Evolutionary conservation across 345 rosid species (phyloP), one percentile per base, ranked within the genome.

Genomic region (Chamaenerion angustifolium): DNA sequence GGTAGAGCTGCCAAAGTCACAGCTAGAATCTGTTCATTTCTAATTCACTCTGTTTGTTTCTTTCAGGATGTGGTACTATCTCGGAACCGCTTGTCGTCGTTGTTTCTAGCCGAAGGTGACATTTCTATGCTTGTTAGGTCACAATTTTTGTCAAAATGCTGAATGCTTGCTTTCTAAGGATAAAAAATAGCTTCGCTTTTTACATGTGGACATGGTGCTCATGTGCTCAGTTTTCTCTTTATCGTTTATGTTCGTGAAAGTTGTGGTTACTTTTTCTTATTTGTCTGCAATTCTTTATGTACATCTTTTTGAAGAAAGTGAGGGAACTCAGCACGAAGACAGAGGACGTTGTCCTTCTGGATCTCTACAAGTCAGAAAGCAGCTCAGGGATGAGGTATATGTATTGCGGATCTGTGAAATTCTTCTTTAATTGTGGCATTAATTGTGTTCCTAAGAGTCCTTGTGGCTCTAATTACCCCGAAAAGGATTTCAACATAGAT

Each of bases 81-180:
- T 14, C 71, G 67, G 55, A 74, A 77, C 69, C 88, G 71, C 13
- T 69, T 88, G 42, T 82, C 95, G 0, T 47, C 88, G 62, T 69
- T 82, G 17, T 82, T 88, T 64, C 1, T 68, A 3, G 66, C 75
- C 13, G 79, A 82, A 77, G 99, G 96, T 93, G 57, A 60, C 0
- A 14, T 10, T 35, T 19, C 6, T 55, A 7, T 0, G 8, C 25
- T 16, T 49, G 14, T n/a, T 11, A 21, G 25, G 25, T 21, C 25
- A 21, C 25, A 21, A 21, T 8, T 8, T 17, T 12, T n/a, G 2
- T 25, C 27, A 23, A 46, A 45, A 11, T 11, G 40, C 23, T 17
- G 25, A 15, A 17, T 46, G 6, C 11, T 12, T 46, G 60, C 16
- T 37, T 13, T 43, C 4, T n/a, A 21, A 40, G 40, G 18, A 45